Base-by-base conservation (phyloP, 73 alveolate genomes). In the Paramecium biaurelia region DNA sequence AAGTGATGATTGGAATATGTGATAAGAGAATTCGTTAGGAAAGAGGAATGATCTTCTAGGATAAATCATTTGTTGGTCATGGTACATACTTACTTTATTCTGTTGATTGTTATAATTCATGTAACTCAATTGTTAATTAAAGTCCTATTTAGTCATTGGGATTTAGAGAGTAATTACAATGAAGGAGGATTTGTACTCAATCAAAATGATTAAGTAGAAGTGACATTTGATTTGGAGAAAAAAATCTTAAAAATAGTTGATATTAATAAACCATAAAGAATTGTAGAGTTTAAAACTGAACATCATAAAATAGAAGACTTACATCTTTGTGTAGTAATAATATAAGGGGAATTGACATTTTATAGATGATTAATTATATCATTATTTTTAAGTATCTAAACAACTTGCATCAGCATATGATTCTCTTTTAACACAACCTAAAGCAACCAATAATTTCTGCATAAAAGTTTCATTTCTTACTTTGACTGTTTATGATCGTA, bases 381-480 rank as follows among this genome's bases (percentile, higher is more conserved):
- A 35, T 35, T 14, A 72, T 58, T 20, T 32, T 89, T 89, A 53
- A 53, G 68, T 53, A 18, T 63, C 43, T 30, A 63, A 30, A 63
- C 24, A 14, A 63, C 26, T 63, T 11, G 43, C 8, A 32, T 63
- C 84, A 14, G 12, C 84, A 26, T 63, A 63, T 9, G 84, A 63
- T n/a, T 89, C 94, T 70, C 92, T 89, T 42, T 76, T 89, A 57
- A 89, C 84, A 70, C 94, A 89, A 10, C 94, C 94, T 43, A 89
- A 49, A 6, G 94, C 94, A 26, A 89, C 53, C 14, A 89, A 43
- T 57, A 89, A 70, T 70, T 82, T 89, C 10, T 89, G 88, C 49
- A 89, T 43, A 45, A 89, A 89, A 0, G 94, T 70, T 11, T 70
- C 88, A 9, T 86, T 74, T 74, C 10, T 7, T 79, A 11, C 10